Evolutionary conservation across 2,329 filamentous ascomycete species (phyloP), one percentile per base, ranked within the genome.

Genomic region (Pseudocercospora eumusae): DNA sequence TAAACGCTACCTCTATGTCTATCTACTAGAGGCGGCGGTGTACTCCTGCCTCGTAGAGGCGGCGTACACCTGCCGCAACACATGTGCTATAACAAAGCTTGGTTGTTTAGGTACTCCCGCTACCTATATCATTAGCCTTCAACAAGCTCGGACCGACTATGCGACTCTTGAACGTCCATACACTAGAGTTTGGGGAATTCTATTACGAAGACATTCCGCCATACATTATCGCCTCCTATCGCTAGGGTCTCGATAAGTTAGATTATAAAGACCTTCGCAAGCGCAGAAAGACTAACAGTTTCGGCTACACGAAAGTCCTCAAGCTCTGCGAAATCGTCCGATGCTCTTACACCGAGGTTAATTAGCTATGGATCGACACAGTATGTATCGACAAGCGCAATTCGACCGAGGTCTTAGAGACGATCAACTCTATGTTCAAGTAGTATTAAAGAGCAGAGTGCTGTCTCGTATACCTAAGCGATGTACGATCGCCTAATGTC

Each of bases 291-390:
- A 53, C 27, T 2, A 52, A 62, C n/a, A 56, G 33, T 7, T 13
- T 11, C 1, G 62, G 64, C 10, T 66, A 63, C 20, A 27, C 44
- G 1, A 66, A 68, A 36, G 45, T 66, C 8, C 10, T 50, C 25
- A 47, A n/a, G 8, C 61, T 63, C 25, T 62, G 60, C 15, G 33
- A 53, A 7, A 31, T 36, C 2, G 36, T 62, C 15, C 28, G 54
- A 3, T 44, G 49, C 3, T 60, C 52, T 23, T 10, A 20, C 0
- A 60, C 27, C 0, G 54, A 45, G 20, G 42, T 61, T 2, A 36
- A 63, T 9, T 68, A 59, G 44, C n/a, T 62, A 28, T 69, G 67
- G 67, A 61, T 69, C 33, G 66, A 69, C 44, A 68, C 67, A 15
- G 61, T 55, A 27, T 66, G 66, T 36, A 68, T 69, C 33, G 60